Base-by-base conservation (phyloP, 179 eudicot species). In the Nepenthes alata region DNA sequence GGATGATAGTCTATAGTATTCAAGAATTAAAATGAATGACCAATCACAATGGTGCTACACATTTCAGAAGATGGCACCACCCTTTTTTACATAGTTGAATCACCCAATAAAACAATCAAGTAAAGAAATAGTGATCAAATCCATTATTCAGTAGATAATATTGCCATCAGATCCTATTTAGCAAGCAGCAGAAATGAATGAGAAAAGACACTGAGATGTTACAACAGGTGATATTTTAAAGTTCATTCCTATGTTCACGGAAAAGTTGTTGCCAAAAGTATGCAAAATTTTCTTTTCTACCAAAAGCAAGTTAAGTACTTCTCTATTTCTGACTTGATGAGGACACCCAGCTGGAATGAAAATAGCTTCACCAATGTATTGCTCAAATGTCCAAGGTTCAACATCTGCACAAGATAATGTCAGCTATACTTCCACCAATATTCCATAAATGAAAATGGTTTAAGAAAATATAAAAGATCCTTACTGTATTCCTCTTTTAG, bases 381-480 rank as follows among this genome's bases (percentile, higher is more conserved):
- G 55, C 55, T 52, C 55, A 52, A 52, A 52, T 11, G 55, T 52
- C 55, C 55, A 52, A 52, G 55, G 55, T n/a, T 52, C 55, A 5
- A 52, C 16, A 52, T 52, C 55, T 52, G 55, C 15, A 52, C 15
- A 52, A 5, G 16, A n/a, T 52, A 52, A 52, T 52, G 16, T 52
- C 15, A 52, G 5, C 14, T 52, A 52, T 11, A 52, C 5, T 48
- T 48, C 11, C 13, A 1, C 16, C 55, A 52, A 16, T 11, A 52
- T 52, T 13, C 55, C 53, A 50, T 50, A 6, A 12, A 11, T 2
- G 15, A 52, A 52, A 10, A 12, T 10, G 13, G 16, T n/a, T 5
- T 16, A 10, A 10, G 5, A 11, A 52, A 4, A 15, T 52, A n/a
- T n/a, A 52, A 15, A 11, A 52, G 15, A 5, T 52, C 16, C 55